phyloP scores from a whole-genome alignment of 1,139 yeast species.

The Debaryomyces sp. region DNA sequence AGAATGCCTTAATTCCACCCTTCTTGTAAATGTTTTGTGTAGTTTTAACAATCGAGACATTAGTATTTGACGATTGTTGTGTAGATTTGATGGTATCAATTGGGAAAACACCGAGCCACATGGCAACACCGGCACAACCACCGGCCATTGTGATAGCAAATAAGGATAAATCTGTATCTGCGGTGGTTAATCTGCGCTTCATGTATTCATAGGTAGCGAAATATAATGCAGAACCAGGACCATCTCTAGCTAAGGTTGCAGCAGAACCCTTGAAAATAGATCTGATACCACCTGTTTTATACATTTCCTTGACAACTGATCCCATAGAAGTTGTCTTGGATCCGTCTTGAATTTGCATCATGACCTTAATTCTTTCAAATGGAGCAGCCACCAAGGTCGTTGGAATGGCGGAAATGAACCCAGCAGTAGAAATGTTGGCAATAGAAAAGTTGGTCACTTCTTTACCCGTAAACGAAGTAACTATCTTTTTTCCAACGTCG shows the following conservation, averaged over 20 bases:
- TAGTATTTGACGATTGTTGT: conserved; percentile 66
- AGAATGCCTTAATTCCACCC: conserved; percentile 89
- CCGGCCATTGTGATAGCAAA: conserved; percentile 86
- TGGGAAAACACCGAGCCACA: conserved; percentile 98
- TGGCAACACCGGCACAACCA: conserved; percentile 92
- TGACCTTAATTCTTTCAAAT: conserved; percentile 92
- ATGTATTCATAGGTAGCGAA: conserved; percentile 91
- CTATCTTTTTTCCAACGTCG: conserved; percentile 84
- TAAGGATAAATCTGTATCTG: conserved; percentile 63
- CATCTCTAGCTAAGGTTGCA: conserved; percentile 95
- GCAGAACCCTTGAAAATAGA: conserved; percentile 90
- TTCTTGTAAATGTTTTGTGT: conserved; percentile 62
- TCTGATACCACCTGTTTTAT: conserved; percentile 77
- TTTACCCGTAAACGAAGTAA: conserved; percentile 46
- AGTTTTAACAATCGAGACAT: conserved; percentile 64
- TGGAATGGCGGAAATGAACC: conserved; percentile 94
- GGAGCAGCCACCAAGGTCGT: conserved; percentile 97
- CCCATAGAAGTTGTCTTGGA: conserved; percentile 51
- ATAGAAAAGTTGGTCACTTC: conserved; percentile 54
- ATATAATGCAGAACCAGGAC: conserved; percentile 97
- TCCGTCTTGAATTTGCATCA: conserved; percentile 77
- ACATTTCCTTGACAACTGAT: conserved; percentile 68
- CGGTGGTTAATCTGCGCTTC: conserved; percentile 61
- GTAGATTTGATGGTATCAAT: conserved; percentile 92
- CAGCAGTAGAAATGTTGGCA: conserved; percentile 83